Conservation (phyloP, 2,329 filamentous ascomycete genomes). For the Colletotrichum aenigma region DNA sequence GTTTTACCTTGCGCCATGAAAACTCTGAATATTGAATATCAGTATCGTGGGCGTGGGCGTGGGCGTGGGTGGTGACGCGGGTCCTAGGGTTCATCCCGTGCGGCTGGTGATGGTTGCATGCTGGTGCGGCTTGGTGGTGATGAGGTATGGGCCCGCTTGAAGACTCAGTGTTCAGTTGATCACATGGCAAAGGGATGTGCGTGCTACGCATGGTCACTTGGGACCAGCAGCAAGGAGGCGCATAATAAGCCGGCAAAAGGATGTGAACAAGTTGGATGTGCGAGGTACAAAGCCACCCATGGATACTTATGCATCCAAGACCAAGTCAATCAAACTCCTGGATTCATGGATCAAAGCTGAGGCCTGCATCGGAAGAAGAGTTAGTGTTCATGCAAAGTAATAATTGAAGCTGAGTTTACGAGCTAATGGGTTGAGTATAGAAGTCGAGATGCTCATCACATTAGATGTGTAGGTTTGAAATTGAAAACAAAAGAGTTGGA, state of each 20-base stretch:
- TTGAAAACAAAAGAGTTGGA: background rate
- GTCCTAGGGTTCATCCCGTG: background rate
- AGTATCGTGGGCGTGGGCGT: background rate
- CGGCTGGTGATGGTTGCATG: background rate
- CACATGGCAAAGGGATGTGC: background rate
- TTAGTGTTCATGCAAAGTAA: background rate
- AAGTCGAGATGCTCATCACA: background rate
- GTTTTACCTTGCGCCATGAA: background rate
- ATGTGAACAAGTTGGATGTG: background rate
- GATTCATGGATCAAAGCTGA: no score
- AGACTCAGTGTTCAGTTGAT: background rate
- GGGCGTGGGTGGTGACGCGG: background rate
- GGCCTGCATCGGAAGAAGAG: no score
- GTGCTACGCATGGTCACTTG: background rate
- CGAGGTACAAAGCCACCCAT: background rate
- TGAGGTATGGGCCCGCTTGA: background rate
- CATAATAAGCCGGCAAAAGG: background rate
- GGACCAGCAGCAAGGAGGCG: background rate
- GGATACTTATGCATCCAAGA: background rate
- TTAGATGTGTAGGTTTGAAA: background rate
- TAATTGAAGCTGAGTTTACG: accelerated
- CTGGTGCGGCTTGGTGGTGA: background rate
- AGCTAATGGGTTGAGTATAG: background rate
- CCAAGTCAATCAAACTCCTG: background rate
- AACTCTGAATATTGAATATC: background rate